Evolutionary conservation across 768 basidiomycete species (phyloP), one percentile per base, ranked within the genome.

Genomic region (Tulasnella sp.): DNA sequence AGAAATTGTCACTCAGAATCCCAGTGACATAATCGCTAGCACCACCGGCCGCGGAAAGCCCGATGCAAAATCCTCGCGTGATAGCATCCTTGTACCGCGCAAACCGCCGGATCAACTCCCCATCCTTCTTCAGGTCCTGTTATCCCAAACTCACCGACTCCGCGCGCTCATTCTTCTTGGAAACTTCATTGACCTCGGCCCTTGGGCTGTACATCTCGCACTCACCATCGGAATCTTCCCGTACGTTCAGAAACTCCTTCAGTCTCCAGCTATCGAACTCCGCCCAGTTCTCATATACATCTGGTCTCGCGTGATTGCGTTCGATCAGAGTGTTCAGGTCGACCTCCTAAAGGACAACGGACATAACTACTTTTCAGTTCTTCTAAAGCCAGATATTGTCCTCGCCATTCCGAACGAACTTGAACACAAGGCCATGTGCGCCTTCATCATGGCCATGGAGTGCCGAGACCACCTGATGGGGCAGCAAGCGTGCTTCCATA

Each of bases 281-380:
- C 85, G 91, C 25, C 96, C 96, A 0, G 94, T 98, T 7, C 75
- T 99, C 19, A 97, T 98, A 62, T 99, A 97, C 73, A 98, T 99
- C 59, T 98, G 96, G 96, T 87, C 94, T 2, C 80, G 96, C 19
- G 97, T 99, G 61, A 78, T 98, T 27, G 94, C 94, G 1, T 90
- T 98, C n/a, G 94, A 97, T 67, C 82, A 83, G 1, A 80, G 84
- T 4, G 94, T 94, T 49, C 94, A 97, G 67, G 77, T 82, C 17
- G 94, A 98, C 65, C 74, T 99, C 4, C 81, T 85, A 65, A 85
- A 82, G 62, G 87, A 82, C 50, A 66, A 68, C 35, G 75, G 82
- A 3, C 78, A 80, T 61, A 85, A 86, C 2, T 92, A 84, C 74
- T 69, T 69, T 36, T 63, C 65, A 49, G 41, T 49, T 6, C 61